Evolutionary conservation across 2,329 filamentous ascomycete genomes (phyloP).

Genomic region (Aspergillus viridinutans): DNA sequence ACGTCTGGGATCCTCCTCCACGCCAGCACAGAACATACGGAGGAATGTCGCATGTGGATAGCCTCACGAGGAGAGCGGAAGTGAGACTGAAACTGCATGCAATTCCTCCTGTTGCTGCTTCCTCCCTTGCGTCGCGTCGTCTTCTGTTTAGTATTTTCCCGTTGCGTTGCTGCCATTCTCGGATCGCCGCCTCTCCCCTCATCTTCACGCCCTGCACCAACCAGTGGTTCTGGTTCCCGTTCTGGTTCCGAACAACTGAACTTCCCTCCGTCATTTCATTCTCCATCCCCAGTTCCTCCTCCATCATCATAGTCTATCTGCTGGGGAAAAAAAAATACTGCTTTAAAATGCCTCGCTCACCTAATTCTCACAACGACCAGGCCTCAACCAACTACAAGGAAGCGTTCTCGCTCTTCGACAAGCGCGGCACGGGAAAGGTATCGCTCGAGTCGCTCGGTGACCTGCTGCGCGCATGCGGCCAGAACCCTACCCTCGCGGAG

Average conservation of each 20-base stretch:
- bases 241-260: neutral
- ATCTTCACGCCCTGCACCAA: neutral
- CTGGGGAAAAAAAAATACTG: conserved; percentile 14
- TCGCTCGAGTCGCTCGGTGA: conserved; percentile 82
- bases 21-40: no score
- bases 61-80: neutral
- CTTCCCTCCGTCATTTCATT: neutral
- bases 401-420: conserved; percentile 99
- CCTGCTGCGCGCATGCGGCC: conserved; percentile 89
- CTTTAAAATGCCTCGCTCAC: conserved; percentile 22
- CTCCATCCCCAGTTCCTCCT: neutral
- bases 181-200: neutral
- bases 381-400: conserved; percentile 98
- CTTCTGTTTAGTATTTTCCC: neutral
- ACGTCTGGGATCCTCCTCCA: neutral
- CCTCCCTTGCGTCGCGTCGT: conserved; percentile 9
- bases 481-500: conserved; percentile 94
- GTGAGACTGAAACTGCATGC: neutral
- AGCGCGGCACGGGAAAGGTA: conserved; percentile 94
- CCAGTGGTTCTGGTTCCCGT: neutral
- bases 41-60: neutral
- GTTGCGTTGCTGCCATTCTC: neutral
- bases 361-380: conserved; percentile 40
- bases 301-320: conserved; percentile 3
- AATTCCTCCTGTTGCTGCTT: neutral